Base-by-base conservation (phyloP, 1,139 yeast genomes). In the Yamadazyma dendronema region DNA sequence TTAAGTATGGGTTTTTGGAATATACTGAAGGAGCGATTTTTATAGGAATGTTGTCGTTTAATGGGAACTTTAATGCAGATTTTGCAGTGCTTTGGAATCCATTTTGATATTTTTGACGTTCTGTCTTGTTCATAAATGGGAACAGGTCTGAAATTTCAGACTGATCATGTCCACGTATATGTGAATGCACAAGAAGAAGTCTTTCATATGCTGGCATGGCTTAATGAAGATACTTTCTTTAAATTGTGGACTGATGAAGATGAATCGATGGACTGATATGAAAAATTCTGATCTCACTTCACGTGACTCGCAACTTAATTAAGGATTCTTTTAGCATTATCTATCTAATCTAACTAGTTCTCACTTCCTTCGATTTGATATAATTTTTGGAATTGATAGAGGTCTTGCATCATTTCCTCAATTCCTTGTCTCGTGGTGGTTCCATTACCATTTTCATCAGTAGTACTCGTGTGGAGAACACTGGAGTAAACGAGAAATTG, bases 401-500 rank as follows among this genome's bases (percentile, higher is more conserved):
- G 57, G 40, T 76, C 79, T 24, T 71, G 73, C 72, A 84, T 68
- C 64, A 84, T 65, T 24, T 75, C 81, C 24, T 67, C 74, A 28
- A 81, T 78, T 5, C 89, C 85, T 44, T 76, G 76, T 28, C 53
- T 52, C n/a, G 62, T 63, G 17, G 49, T 46, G 19, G 28, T 29
- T 24, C 26, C 26, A 26, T 26, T 34, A 14, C 47, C 48, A n/a
- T 53, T 54, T 25, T 50, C 38, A n/a, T 45, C 39, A 41, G 50
- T 62, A 37, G 59, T 59, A 35, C 59, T 59, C 41, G 29, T 26
- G 67, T 62, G 24, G 81, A 73, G 57, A 81, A 87, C 36, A 78
- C 73, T 6, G 6, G 92, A 94, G 41, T 79, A 79, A n/a, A 87
- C 78, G 51, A 84, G 81, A 48, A 83, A 83, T 47, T 79, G 81